Evolutionary conservation across 179 eudicot genomes (phyloP), one percentile per base, ranked within the genome.

Genomic region (Beta corolliflora): DNA sequence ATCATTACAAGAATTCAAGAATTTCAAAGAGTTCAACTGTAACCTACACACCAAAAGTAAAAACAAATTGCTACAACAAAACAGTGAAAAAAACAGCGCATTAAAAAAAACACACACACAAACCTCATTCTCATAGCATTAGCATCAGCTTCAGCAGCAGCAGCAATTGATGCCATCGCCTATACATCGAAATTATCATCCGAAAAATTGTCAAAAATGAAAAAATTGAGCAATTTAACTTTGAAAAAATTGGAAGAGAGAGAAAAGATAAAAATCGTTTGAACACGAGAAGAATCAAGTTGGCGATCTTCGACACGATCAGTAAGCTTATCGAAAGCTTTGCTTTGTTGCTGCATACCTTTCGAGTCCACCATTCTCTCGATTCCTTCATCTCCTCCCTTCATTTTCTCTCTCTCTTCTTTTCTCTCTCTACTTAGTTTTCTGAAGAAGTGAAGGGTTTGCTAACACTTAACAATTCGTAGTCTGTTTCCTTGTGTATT

Each of bases 301-400:
- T 95, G 99, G 48, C 98, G 98, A 85, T 95, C 99, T 81, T 95
- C 98, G 80, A 94, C 98, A 83, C 93, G 98, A 76, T 96, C 99
- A 74, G 98, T 96, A 79, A 94, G 97, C 81, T 89, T 94, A 78
- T 94, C 98, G 71, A 94, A 88, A 23, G 98, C 98, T 85, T 94
- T 94, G 88, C 92, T 93, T 78, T 94, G 97, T 81, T 94, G 97
- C 78, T 94, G 98, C 90, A 94, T 80, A 76, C 93, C 98, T 48
- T 94, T 94, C 0, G 98, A 93, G 84, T 94, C 98, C 48, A 79
- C 91, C 11, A 85, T 84, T 63, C 77, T 82, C 81, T 91, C 97
- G 5, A 86, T 81, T 60, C 92, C 95, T 84, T 91, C 95, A 31
- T 91, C 94, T 77, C 89, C 94, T 2, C 84, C 93, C 79, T 90